Evolutionary conservation across 768 basidiomycete genomes (phyloP).

Genomic region (Lyophyllum shimeji): DNA sequence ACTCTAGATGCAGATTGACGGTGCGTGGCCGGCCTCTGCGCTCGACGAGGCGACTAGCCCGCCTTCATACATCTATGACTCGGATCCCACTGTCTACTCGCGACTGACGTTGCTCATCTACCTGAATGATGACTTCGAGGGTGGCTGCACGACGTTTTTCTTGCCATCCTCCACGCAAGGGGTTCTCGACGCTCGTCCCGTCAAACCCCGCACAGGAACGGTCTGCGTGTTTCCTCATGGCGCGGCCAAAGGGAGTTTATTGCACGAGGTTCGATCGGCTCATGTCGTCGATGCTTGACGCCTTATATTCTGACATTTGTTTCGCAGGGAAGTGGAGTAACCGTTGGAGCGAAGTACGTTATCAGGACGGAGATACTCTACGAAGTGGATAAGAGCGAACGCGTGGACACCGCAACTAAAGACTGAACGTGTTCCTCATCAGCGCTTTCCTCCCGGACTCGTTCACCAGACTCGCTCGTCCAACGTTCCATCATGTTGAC

Average conservation of each 20-base stretch:
- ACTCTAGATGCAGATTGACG: constrained; percentile 38
- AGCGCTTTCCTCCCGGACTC: not conserved
- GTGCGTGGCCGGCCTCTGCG: constrained; percentile 53
- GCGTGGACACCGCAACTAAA: constrained; percentile 21
- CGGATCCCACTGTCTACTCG: constrained; percentile 44
- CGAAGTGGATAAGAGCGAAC: constrained; percentile 34
- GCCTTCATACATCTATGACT: constrained; percentile 48
- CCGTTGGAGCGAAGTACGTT: constrained; percentile 35
- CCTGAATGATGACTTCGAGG: constrained; percentile 46
- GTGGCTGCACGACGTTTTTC: constrained; percentile 57
- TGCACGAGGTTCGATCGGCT: constrained; percentile 28
- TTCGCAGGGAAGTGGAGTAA: constrained; percentile 37
- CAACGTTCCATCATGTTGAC: too few species aligned
- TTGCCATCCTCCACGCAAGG: constrained; percentile 42
- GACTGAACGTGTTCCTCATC: not conserved
- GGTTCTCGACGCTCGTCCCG: constrained; percentile 45
- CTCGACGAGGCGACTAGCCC: constrained; percentile 38
- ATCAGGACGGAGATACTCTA: constrained; percentile 39
- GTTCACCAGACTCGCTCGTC: too few species aligned
- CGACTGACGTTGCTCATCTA: constrained; percentile 51
- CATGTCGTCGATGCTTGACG: not conserved
- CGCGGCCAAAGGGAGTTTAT: constrained; percentile 32
- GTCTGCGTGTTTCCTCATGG: constrained; percentile 51
- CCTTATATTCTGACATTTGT: not conserved
- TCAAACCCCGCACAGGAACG: constrained; percentile 47